Percentiles rank a stretch among this genome's conserved stretches.
Evolutionary conservation across 768 basidiomycete genomes (phyloP).

Genomic region (Termitomyces sp.): DNA sequence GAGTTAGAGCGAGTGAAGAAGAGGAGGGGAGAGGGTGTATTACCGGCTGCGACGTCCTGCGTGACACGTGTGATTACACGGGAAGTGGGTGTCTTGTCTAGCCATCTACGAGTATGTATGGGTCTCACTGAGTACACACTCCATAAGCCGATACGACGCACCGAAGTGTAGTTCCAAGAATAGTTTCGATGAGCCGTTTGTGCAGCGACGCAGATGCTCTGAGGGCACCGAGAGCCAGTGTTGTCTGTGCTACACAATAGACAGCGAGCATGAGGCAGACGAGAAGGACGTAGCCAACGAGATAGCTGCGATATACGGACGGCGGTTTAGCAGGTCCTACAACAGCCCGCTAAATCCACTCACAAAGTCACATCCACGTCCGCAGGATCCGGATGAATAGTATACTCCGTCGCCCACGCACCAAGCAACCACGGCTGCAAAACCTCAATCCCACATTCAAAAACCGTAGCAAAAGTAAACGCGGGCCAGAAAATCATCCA

Average conservation of each 20-base stretch:
- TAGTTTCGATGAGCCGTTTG: conserved; percentile 41
- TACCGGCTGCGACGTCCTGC: conserved; percentile 52
- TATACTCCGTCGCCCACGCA: conserved; percentile 40
- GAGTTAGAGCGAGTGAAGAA: too few relatives aligned
- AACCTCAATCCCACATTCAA: too few relatives aligned
- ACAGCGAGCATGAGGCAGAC: conserved; percentile 29
- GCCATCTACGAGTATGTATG: too few relatives aligned
- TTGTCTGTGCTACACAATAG: conserved; percentile 26
- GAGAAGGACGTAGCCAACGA: conserved; percentile 31
- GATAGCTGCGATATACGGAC: conserved; percentile 34
- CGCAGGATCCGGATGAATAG: conserved; percentile 22
- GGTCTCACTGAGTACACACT: too few relatives aligned
- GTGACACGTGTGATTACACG: conserved; percentile 40
- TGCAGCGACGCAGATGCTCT: conserved; percentile 56
- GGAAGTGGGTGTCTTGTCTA: too few relatives aligned
- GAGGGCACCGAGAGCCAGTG: conserved; percentile 19
- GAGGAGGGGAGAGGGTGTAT: too few relatives aligned
- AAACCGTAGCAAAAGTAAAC: conserved; percentile 24
- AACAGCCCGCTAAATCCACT: conserved; percentile 19
- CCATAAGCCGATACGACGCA: too few relatives aligned
- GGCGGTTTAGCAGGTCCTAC: too few relatives aligned
- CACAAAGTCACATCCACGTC: conserved; percentile 31
- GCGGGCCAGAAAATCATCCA: conserved; percentile 32
- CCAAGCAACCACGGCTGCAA: conserved; percentile 38
- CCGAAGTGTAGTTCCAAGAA: conserved; percentile 18